Base-by-base conservation (phyloP, 2,329 filamentous ascomycete species). In the Colletotrichum sp. region DNA sequence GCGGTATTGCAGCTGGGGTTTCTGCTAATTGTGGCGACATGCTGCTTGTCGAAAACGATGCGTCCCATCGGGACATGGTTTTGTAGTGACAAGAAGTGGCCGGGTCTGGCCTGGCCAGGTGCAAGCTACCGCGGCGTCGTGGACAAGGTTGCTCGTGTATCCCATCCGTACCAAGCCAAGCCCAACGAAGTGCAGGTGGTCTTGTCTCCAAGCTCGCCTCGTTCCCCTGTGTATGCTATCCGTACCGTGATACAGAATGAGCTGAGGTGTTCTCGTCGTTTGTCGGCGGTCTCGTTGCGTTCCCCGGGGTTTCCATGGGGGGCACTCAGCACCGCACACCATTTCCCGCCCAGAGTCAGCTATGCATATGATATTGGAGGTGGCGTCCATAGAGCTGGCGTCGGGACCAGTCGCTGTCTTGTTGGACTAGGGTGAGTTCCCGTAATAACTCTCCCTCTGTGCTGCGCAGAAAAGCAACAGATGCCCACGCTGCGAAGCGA, bases 331-430 rank as follows among this genome's bases (percentile, higher is more conserved):
- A 28, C 34, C 28, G 57, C 64, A 75, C 73, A 73, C 63, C 64
- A 68, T 64, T 68, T 24, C 34, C 59, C 26, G 16, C 13, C 36
- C 43, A 73, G 63, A 75, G 73, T 69, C 70, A 73, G 73, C 70
- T 70, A 75, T 75, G 72, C 64, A 73, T 65, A 52, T 36, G 73
- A 75, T 75, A 75, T 75, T 75, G 73, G 59, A 73, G 70, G 73
- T 75, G 70, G 73, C 73, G 73, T 75, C 70, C 70, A 69, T 59
- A 60, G 63, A 67, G 48, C 48, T 32, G 48, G 57, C 43, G 34
- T 26, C 67, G 66, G 48, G 21, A 48, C 55, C 59, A 16, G 39
- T 71, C 16, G 52, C 32, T 28, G 48, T 48, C 52, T 32, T 72
- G 52, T 43, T 69, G 59, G 43, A 60, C 43, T 18, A 21, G 48